Evolutionary conservation across 2,329 filamentous ascomycete species (phyloP).

Genomic region (Neonectria ditissima): DNA sequence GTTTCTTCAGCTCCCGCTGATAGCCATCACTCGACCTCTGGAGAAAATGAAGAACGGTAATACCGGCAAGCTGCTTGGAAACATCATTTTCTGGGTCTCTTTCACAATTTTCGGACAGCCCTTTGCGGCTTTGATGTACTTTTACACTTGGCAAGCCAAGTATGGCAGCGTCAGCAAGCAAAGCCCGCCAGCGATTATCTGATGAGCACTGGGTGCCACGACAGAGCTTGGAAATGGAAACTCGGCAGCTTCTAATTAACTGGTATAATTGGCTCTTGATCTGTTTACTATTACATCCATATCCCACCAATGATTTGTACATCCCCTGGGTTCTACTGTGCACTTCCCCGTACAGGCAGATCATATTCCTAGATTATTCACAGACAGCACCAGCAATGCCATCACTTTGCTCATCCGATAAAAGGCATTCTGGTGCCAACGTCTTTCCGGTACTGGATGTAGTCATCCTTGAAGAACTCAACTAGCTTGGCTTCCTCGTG

Average conservation of each 20-base stretch:
- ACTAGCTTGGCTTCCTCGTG: slow-evolving; percentile 84
- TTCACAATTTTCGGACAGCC: slow-evolving; percentile 97
- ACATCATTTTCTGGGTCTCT: slow-evolving; percentile 95
- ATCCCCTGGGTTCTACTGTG: not conserved
- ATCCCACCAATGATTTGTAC: slow-evolving; percentile 12
- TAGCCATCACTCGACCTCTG: slow-evolving; percentile 81
- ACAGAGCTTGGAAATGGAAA: not conserved
- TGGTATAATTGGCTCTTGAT: slow-evolving; percentile 17
- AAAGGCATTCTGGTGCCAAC: slow-evolving; percentile 87
- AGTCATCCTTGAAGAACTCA: slow-evolving; percentile 86
- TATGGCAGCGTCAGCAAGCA: slow-evolving; percentile 82
- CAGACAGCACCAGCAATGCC: not conserved
- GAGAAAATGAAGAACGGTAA: slow-evolving; percentile 79
- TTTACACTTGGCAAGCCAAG: slow-evolving; percentile 98
- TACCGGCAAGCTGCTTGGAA: slow-evolving; percentile 84
- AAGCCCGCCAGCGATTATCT: slow-evolving; percentile 31
- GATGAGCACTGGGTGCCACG: slow-evolving; percentile 17
- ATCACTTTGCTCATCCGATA: slow-evolving; percentile 41
- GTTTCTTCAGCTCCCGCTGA: slow-evolving; percentile 91
- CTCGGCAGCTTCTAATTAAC: slow-evolving; percentile 9
- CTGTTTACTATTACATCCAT: slow-evolving; percentile 16
- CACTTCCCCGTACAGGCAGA: not conserved
- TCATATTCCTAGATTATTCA: not conserved
- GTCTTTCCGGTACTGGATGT: slow-evolving; percentile 76
- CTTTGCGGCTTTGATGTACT: slow-evolving; percentile 91